A percentile compares a stretch with the other conserved stretches of the same genome.
phyloP scores from a whole-genome alignment of 2,329 filamentous ascomycete species.

The Emergomyces pasteurianus region DNA sequence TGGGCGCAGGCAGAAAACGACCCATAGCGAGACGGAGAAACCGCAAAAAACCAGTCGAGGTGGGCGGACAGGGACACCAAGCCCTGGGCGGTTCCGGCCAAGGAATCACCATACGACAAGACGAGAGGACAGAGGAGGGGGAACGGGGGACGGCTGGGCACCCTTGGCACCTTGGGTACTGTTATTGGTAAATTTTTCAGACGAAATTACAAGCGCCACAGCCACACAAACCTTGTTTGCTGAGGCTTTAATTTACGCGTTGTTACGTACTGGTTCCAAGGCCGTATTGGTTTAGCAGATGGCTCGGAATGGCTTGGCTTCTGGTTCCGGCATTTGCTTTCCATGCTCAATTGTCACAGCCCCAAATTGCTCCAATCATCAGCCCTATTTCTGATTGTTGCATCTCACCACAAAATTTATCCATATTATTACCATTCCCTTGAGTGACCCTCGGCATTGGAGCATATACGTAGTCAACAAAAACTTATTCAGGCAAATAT shows the following conservation, averaged over 20 bases:
- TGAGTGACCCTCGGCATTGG: too few relatives aligned
- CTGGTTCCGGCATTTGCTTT: too few relatives aligned
- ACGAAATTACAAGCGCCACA: background rate
- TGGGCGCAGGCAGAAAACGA: background rate
- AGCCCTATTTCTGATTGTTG: background rate
- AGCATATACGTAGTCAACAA: too few relatives aligned
- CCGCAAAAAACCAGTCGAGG: slow-evolving; percentile 1
- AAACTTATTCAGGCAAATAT: too few relatives aligned
- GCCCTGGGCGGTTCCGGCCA: slow-evolving; percentile 7
- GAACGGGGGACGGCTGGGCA: background rate
- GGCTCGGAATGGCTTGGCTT: background rate
- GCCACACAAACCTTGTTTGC: background rate
- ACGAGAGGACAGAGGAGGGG: background rate
- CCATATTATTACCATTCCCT: too few relatives aligned
- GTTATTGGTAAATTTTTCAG: background rate
- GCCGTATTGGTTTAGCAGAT: background rate
- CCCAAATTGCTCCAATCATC: background rate
- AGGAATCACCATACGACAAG: background rate
- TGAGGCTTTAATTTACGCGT: background rate
- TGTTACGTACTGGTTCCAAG: background rate
- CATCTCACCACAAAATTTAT: too few relatives aligned
- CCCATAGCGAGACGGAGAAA: slow-evolving; percentile 10
- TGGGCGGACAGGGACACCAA: slow-evolving; percentile 10
- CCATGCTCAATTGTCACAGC: too few relatives aligned
- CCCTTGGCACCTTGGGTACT: background rate